Conservation (phyloP, 2,329 filamentous ascomycete species). For the Penicillium sp. region DNA sequence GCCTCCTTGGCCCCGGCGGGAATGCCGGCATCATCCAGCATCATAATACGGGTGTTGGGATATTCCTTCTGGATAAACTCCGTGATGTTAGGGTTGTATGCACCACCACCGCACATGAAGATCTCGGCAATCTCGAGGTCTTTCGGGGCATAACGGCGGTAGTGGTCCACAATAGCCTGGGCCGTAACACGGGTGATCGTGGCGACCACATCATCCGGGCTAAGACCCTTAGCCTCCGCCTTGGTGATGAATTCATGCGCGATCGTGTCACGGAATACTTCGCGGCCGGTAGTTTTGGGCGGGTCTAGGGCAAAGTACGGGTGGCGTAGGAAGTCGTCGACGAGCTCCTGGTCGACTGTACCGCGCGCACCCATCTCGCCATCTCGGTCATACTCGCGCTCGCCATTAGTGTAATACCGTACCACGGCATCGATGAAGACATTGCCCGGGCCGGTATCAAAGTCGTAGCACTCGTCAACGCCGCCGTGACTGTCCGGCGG, state of each 20-base stretch:
- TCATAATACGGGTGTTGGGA: conserved; percentile 55
- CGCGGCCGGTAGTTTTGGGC: conserved; percentile 62
- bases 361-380: conserved; percentile 56
- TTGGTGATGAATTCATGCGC: conserved; percentile 57
- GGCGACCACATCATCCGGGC: conserved; percentile 58
- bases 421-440: conserved; percentile 61
- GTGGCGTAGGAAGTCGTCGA: conserved; percentile 56
- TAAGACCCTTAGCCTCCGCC: conserved; percentile 50
- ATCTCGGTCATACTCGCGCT: conserved; percentile 56
- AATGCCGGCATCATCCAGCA: conserved; percentile 62
- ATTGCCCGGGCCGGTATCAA: conserved; percentile 62
- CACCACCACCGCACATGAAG: conserved; percentile 64
- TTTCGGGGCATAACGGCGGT: conserved; percentile 50
- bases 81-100: conserved; percentile 62
- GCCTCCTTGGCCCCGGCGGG: conserved; percentile 63
- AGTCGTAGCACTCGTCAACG: conserved; percentile 51
- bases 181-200: conserved; percentile 64
- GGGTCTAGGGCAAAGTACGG: conserved; percentile 57
- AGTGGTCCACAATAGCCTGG: conserved; percentile 56
- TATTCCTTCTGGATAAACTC: conserved; percentile 56
- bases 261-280: conserved; percentile 62
- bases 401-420: conserved; percentile 57
- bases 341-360: conserved; percentile 55
- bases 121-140: conserved; percentile 57
- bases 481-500: conserved; percentile 28